Conservation (phyloP, 2,329 filamentous ascomycete genomes). For the Xylaria sp. region DNA sequence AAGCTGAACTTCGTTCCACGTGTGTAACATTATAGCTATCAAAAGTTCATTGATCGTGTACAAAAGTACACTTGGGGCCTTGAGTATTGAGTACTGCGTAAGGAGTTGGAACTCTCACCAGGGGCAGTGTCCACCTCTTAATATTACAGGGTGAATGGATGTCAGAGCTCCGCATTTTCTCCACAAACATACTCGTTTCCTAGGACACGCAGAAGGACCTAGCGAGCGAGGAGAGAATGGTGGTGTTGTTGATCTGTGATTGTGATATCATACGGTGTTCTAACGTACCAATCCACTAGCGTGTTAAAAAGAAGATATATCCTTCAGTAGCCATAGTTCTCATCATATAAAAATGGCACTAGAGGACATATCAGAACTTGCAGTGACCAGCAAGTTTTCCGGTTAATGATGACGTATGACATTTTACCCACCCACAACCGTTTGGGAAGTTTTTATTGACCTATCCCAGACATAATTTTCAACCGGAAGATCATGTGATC, state of each 20-base stretch:
- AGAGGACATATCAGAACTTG: not conserved
- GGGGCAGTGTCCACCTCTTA: slow-evolving; percentile 8
- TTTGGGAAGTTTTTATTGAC: not conserved
- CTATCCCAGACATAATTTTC: too few relatives aligned
- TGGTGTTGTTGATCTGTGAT: not conserved
- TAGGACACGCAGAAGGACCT: not conserved
- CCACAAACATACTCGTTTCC: slow-evolving; percentile 7
- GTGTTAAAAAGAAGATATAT: not conserved
- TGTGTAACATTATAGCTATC: not conserved
- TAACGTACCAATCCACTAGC: slow-evolving; percentile 51
- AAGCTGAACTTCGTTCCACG: not conserved
- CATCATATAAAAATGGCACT: not conserved
- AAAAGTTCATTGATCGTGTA: not conserved
- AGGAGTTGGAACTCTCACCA: not conserved
- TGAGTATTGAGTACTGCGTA: not conserved
- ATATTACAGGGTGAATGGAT: not conserved
- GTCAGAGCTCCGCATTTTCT: slow-evolving; percentile 28
- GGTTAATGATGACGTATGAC: not conserved
- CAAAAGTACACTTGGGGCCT: not conserved
- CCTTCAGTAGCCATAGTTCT: not conserved
- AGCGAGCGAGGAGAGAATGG: not conserved
- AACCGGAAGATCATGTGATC: not conserved
- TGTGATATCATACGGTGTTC: not conserved
- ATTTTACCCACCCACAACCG: too few relatives aligned
- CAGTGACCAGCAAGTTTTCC: not conserved